A percentile compares a stretch with the other conserved stretches of the same genome.
Conservation (phyloP, 495 filamentous ascomycete genomes). For the Saxophila tyrrhenica region DNA sequence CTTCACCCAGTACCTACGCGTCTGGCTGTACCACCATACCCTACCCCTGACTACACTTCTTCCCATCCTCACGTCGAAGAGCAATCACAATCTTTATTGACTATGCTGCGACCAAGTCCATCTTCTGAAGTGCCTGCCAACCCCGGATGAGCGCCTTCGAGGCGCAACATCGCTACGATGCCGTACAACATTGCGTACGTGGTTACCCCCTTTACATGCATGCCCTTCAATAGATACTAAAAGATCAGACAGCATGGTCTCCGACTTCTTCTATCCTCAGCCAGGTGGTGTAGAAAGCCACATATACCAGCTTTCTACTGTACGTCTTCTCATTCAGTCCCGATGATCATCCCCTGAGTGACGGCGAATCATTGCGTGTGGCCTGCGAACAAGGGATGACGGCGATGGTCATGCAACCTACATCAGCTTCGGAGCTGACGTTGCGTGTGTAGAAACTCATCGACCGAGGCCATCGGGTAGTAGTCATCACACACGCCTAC, state of each 20-base stretch:
- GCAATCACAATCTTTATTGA: too few species aligned
- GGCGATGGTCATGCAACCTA: too few species aligned
- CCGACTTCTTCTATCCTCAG: constrained; percentile 98
- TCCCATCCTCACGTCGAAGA: too few species aligned
- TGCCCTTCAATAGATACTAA: constrained; percentile 19
- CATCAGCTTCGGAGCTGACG: too few species aligned
- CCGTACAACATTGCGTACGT: constrained; percentile 66
- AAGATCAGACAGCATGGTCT: constrained; percentile 60
- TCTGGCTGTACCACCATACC: too few species aligned
- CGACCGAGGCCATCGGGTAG: constrained; percentile 94
- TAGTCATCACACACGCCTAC: constrained; percentile 97
- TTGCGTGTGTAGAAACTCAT: constrained; percentile 80
- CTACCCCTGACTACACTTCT: too few species aligned
- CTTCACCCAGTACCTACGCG: too few species aligned
- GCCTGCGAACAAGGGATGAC: too few species aligned
- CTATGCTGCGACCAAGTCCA: neutral
- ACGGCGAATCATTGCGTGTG: too few species aligned
- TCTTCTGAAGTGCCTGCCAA: neutral
- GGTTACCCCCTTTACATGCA: too few species aligned
- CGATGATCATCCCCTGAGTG: neutral
- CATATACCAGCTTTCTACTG: constrained; percentile 85
- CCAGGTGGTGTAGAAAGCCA: constrained; percentile 94
- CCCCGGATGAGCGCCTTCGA: constrained; percentile 17
- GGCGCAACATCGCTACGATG: constrained; percentile 33
- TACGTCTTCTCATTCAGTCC: constrained; percentile 11